phyloP scores from a whole-genome alignment of 1,139 yeast genomes.

The Nakaseomyces glabratus region DNA sequence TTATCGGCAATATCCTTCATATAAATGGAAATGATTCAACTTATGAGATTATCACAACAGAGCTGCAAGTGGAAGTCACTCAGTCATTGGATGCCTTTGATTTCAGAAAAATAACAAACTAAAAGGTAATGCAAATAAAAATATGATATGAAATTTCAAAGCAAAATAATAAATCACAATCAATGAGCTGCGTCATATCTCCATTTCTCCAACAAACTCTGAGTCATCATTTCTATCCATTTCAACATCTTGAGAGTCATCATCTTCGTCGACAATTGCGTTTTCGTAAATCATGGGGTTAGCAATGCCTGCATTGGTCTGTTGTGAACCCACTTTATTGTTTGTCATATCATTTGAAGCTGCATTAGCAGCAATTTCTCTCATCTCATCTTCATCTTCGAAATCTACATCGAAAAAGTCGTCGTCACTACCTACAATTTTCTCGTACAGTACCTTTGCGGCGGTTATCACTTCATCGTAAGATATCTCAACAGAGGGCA shows the following conservation, averaged over 20 bases:
- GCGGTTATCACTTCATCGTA: conserved; percentile 85
- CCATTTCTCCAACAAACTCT: conserved; percentile 68
- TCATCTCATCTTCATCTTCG: conserved; percentile 74
- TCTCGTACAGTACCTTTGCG: conserved; percentile 63
- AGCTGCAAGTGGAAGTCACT: too few species aligned
- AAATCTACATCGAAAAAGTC: conserved; percentile 94
- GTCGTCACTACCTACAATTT: conserved; percentile 84
- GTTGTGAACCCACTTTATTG: conserved; percentile 3
- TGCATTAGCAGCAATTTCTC: conserved; percentile 2
- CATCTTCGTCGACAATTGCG: conserved; percentile 30
- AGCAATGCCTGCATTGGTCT: conserved; percentile 15
- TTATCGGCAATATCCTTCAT: too few species aligned
- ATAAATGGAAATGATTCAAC: too few species aligned
- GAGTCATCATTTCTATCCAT: conserved; percentile 33
- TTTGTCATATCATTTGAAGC: neutral
- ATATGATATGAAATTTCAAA: too few species aligned
- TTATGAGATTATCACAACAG: too few species aligned
- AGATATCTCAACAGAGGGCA: conserved; percentile 77
- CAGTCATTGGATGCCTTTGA: too few species aligned
- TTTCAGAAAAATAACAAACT: too few species aligned
- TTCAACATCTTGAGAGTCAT: conserved; percentile 24
- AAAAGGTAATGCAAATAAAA: too few species aligned
- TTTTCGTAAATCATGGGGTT: conserved; percentile 20
- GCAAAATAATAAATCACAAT: too few species aligned
- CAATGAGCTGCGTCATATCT: conserved; percentile 38